A percentile compares a stretch with the other conserved stretches of the same genome.
Conservation (phyloP, 352 stramenopile species). For the Phytophthora pisi region DNA sequence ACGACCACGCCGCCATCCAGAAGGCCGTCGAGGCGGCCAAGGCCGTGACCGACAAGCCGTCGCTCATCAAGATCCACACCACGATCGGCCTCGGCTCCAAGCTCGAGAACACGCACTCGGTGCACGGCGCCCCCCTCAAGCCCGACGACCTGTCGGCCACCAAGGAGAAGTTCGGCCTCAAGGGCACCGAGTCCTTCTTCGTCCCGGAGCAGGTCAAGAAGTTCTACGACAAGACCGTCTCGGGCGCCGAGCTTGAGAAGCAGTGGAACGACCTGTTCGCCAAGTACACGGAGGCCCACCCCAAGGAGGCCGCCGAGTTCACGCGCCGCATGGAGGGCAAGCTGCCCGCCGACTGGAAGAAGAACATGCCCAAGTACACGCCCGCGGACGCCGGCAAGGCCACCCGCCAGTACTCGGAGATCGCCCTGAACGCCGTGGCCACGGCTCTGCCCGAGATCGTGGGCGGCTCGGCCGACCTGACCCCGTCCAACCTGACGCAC, state of each 20-base stretch:
- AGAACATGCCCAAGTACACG: conserved; percentile 92
- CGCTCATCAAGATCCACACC: conserved; percentile 98
- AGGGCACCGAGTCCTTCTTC: conserved; percentile 93
- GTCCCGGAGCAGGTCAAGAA: conserved; percentile 94
- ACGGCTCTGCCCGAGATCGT: conserved; percentile 95
- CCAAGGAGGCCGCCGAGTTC: conserved; percentile 95
- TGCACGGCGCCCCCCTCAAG: conserved; percentile 98
- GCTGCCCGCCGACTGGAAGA: conserved; percentile 92
- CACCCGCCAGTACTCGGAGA: conserved; percentile 95
- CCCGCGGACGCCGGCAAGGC: conserved; percentile 89
- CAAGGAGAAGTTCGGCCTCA: conserved; percentile 94
- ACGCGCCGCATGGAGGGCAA: conserved; percentile 93
- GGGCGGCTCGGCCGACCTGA: conserved; percentile 98
- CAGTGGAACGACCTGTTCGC: conserved; percentile 93
- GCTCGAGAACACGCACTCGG: conserved; percentile 91
- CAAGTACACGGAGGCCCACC: conserved; percentile 91
- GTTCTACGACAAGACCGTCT: conserved; percentile 88
- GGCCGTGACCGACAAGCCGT: conserved; percentile 95
- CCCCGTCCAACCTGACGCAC: conserved; percentile 96
- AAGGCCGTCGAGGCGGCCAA: conserved; percentile 95
- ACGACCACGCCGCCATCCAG: conserved; percentile 92
- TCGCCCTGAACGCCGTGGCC: conserved; percentile 95
- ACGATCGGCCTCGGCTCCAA: conserved; percentile 97
- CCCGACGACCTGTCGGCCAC: conserved; percentile 90
- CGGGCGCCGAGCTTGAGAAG: conserved; percentile 73